phyloP scores from a whole-genome alignment of 805 yeast genomes.

The Metschnikowia kofuensis region DNA sequence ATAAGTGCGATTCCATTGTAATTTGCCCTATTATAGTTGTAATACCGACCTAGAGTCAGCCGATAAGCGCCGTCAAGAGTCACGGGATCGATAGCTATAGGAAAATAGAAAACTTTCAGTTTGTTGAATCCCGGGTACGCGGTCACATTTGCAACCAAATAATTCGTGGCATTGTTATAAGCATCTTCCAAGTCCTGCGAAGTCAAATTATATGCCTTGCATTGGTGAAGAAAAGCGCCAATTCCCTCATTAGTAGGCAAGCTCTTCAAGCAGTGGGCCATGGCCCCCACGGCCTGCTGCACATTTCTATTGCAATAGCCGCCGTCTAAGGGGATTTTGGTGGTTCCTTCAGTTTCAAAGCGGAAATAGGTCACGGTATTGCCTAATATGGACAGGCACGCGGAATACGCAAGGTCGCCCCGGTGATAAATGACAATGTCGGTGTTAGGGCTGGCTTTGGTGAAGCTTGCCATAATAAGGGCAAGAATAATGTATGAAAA shows the following conservation, averaged over 20 bases:
- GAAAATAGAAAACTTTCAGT: constrained; percentile 29
- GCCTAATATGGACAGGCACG: constrained; percentile 23
- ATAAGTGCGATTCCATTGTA: constrained; percentile 37
- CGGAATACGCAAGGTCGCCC: constrained; percentile 21
- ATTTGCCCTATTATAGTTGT: constrained; percentile 39
- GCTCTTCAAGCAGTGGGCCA: constrained; percentile 32
- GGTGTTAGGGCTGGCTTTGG: not conserved
- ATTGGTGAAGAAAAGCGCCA: constrained; percentile 5
- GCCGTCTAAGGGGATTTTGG: not conserved
- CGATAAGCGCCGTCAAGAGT: constrained; percentile 24
- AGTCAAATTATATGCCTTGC: constrained; percentile 22
- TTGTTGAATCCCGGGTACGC: constrained; percentile 28
- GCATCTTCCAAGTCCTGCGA: constrained; percentile 28
- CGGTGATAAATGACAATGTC: not conserved
- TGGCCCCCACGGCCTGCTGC: constrained; percentile 38
- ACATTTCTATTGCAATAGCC: constrained; percentile 32
- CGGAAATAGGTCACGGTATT: constrained; percentile 26
- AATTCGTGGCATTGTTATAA: constrained; percentile 40
- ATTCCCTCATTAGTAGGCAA: constrained; percentile 22
- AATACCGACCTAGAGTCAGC: constrained; percentile 28
- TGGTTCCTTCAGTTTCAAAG: not conserved
- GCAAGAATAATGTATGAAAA: not conserved
- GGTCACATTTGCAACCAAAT: constrained; percentile 31
- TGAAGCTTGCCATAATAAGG: not conserved
- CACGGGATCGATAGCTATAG: constrained; percentile 28